Percentiles rank a stretch among this genome's conserved stretches.
Conservation (phyloP, 176 grass and related monocot species). For the Zea luxurians region DNA sequence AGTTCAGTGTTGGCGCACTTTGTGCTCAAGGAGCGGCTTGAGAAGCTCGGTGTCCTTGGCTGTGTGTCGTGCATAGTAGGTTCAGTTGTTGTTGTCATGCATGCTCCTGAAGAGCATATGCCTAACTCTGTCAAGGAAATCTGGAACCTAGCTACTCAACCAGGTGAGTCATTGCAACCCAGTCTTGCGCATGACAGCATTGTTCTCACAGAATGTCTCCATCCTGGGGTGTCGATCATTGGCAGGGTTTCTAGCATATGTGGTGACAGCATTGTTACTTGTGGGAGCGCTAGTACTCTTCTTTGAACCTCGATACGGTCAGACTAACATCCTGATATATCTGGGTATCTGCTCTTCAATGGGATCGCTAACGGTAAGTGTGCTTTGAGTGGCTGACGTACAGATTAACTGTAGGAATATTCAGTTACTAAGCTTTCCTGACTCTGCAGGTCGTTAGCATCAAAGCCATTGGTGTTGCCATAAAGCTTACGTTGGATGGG, state of each 20-base stretch:
- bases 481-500: constrained; percentile 90
- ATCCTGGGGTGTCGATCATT: constrained; percentile 24
- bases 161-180: constrained; percentile 42
- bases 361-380: constrained; percentile 89
- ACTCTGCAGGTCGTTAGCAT: constrained; percentile 83
- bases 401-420: constrained; percentile 8
- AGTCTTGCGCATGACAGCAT: background rate
- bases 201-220: constrained; percentile 26
- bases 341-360: constrained; percentile 91
- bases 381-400: constrained; percentile 12
- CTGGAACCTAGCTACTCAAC: constrained; percentile 83
- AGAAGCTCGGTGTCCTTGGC: constrained; percentile 77
- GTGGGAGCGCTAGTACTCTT: constrained; percentile 60
- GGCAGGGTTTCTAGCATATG: constrained; percentile 83
- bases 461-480: constrained; percentile 91
- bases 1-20: constrained; percentile 85
- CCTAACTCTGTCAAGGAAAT: constrained; percentile 82
- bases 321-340: constrained; percentile 92
- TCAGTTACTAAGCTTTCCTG: background rate
- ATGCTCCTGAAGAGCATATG: constrained; percentile 79
- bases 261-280: constrained; percentile 46
- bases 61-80: constrained; percentile 91
- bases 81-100: constrained; percentile 88
- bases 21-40: constrained; percentile 76
- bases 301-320: constrained; percentile 87